These are phyloP conservation scores for Paraphaeosphaeria minitans DNA, from an alignment of 2,329 filamentous ascomycete genomes.

Conservation along the genomic window DNA sequence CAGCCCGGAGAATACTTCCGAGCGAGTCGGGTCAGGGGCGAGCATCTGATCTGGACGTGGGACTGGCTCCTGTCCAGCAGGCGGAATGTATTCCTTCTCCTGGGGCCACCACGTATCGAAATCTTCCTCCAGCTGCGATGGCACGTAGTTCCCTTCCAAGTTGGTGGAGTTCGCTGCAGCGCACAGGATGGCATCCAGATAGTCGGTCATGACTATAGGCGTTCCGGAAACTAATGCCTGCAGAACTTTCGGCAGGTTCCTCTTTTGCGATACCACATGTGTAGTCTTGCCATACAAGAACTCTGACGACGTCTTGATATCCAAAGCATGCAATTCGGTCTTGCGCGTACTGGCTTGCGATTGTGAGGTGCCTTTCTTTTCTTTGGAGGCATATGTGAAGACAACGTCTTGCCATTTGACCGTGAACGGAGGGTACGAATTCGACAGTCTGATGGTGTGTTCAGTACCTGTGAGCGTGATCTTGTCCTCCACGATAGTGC, in stretches of 20 bases:
- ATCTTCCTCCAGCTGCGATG: slow-evolving; percentile 73
- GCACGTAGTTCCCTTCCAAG: slow-evolving; percentile 53
- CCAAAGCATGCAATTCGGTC: slow-evolving; percentile 75
- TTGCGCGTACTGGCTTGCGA: slow-evolving; percentile 56
- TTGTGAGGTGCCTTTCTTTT: slow-evolving; percentile 61
- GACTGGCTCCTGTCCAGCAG: slow-evolving; percentile 75
- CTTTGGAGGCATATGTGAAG: slow-evolving; percentile 79
- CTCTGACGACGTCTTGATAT: slow-evolving; percentile 81
- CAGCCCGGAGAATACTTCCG: slow-evolving; percentile 80
- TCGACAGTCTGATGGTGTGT: slow-evolving; percentile 74
- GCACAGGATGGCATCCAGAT: slow-evolving; percentile 72
- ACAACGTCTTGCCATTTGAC: slow-evolving; percentile 80
- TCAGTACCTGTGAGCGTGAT: slow-evolving; percentile 41
- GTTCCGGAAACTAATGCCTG: slow-evolving; percentile 83
- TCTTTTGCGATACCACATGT: slow-evolving; percentile 85
- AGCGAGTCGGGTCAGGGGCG: slow-evolving; percentile 68
- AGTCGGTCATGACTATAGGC: slow-evolving; percentile 75
- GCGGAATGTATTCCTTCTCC: slow-evolving; percentile 72
- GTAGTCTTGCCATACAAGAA: slow-evolving; percentile 76
- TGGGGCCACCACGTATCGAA: slow-evolving; percentile 82
- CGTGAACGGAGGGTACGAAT: slow-evolving; percentile 68
- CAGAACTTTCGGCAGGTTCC: slow-evolving; percentile 86
- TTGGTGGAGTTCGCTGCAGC: slow-evolving; percentile 55
- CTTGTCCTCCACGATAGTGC: slow-evolving; percentile 31
- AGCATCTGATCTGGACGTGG: slow-evolving; percentile 72